phyloP scores from a whole-genome alignment of 148 eudicot species.

The Silene uniflora region DNA sequence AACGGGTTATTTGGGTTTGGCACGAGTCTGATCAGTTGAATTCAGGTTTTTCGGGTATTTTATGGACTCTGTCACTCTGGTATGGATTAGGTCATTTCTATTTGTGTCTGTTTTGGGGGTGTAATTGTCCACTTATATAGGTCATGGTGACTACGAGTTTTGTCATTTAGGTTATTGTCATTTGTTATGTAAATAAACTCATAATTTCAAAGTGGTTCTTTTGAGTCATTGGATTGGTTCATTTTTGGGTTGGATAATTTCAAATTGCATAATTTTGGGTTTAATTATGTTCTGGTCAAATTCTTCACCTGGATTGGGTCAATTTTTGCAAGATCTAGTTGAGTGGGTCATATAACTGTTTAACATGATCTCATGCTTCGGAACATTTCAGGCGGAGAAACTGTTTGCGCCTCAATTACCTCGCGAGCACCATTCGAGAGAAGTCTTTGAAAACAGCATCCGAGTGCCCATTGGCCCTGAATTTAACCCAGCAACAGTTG shows the following conservation, averaged over 20 bases:
- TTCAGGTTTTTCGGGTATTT: neutral
- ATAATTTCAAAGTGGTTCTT: neutral
- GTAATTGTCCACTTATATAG: neutral
- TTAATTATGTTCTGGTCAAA: neutral
- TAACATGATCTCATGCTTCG: slow-evolving; percentile 1
- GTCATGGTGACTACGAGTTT: neutral
- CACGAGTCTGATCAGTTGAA: neutral
- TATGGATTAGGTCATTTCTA: neutral
- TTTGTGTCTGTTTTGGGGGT: neutral
- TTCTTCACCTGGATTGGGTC: neutral
- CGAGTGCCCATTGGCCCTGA: slow-evolving; percentile 96
- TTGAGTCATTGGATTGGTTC: neutral
- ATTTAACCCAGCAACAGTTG: slow-evolving; percentile 63
- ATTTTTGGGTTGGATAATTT: neutral
- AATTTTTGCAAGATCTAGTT: neutral
- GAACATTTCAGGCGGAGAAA: slow-evolving; percentile 67
- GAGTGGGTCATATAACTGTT: neutral
- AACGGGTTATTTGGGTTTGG: neutral
- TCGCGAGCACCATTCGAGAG: slow-evolving; percentile 66
- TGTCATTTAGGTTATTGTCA: neutral
- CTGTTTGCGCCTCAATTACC: slow-evolving; percentile 61
- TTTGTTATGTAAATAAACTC: neutral
- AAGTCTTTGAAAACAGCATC: slow-evolving; percentile 60
- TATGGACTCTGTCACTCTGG: neutral
- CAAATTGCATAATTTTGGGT: neutral